Base-by-base conservation (phyloP, 2,329 filamentous ascomycete species). In the Neonectria sp. region DNA sequence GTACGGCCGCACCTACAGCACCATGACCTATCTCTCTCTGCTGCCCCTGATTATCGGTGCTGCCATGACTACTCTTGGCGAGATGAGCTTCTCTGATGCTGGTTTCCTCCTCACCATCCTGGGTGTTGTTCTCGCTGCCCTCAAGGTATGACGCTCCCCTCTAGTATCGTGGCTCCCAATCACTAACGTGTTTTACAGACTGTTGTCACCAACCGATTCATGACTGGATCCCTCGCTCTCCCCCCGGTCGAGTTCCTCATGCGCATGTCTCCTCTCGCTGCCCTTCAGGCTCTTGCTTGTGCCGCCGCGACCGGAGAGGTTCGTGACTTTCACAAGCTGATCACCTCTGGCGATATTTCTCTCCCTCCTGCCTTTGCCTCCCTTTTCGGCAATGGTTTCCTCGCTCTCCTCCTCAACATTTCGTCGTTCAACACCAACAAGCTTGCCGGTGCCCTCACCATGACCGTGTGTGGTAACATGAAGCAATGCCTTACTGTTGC, bases 191-290 rank as follows among this genome's bases (percentile, higher is more conserved):
- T 21, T 13, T 15, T 24, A 9, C 60, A 85, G 83, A 91, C 89
- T 2, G 86, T 91, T 37, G 87, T 88, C 33, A 90, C 89, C 40
- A 91, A 91, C 79, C 86, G 87, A 73, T 85, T 91, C 73, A 90
- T 91, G 87, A 91, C 89, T 9, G 89, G 88, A 35, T 83, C 84
- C 4, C 83, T 91, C 31, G 83, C 85, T 24, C 84, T 91, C 4
- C 85, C 87, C 1, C 85, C 88, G 2, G 82, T 90, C 68, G 89
- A 91, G 74, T 84, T 90, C 21, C 84, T 91, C n/a, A 83, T 89
- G 73, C 85, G 88, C 77, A 88, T 91, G 86, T 89, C 87, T 13
- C 89, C 89, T 1, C 82, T 91, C 9, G 89, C 89, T 12, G 87
- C 85, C 45, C 73, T 86, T 43, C 88, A 90, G 77, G 86, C 87